Conservation (phyloP, 2,329 filamentous ascomycete genomes). For the Colletotrichum phormii region DNA sequence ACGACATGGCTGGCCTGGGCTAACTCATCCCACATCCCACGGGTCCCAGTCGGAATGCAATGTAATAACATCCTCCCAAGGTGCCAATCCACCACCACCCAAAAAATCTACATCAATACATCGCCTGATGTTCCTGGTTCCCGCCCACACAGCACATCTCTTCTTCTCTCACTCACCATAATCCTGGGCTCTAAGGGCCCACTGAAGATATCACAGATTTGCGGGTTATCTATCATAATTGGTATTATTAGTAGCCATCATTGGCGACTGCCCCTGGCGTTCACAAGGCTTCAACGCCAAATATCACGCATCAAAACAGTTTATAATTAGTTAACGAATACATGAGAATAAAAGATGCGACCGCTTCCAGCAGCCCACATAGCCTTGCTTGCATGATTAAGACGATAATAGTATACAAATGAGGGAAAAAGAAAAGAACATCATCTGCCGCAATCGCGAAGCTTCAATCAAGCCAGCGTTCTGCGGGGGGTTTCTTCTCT, state of each 20-base stretch:
- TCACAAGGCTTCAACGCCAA: neutral
- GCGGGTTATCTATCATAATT: neutral
- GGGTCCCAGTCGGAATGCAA: slow-evolving; percentile 7
- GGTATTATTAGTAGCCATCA: neutral
- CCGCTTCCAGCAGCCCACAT: slow-evolving; percentile 28
- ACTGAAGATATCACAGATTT: neutral
- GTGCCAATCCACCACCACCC: too few relatives aligned
- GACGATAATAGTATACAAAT: slow-evolving; percentile 29
- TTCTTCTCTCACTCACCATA: neutral
- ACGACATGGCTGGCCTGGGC: slow-evolving; percentile 4
- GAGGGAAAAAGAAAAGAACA: slow-evolving; percentile 8
- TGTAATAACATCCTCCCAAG: slow-evolving; percentile 1
- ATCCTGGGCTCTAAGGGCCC: neutral
- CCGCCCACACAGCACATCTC: neutral
- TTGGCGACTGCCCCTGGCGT: neutral
- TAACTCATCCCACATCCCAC: neutral
- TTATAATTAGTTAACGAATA: neutral
- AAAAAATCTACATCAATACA: neutral
- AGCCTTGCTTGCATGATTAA: slow-evolving; percentile 29
- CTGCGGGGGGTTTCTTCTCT: neutral
- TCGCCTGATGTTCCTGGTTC: slow-evolving; percentile 2
- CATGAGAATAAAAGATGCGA: slow-evolving; percentile 24
- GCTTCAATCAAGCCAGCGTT: slow-evolving; percentile 30
- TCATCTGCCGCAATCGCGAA: slow-evolving; percentile 1
- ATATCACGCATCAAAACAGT: neutral